Evolutionary conservation across 2,329 filamentous ascomycete species (phyloP), one percentile per base, ranked within the genome.

Genomic region (Colletotrichum falcatum): DNA sequence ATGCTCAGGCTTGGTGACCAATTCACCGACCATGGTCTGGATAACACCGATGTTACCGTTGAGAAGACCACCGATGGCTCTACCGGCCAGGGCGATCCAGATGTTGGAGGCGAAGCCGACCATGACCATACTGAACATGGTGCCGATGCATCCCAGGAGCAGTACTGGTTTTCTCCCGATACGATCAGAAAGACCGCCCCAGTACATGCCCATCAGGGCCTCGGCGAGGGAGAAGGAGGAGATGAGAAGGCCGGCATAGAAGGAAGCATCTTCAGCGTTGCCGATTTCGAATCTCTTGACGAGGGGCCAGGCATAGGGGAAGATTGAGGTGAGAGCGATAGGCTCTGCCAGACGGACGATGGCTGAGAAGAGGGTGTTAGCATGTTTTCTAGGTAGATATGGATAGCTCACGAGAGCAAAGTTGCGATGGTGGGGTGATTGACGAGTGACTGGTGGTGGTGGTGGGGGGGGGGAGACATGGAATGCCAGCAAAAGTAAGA

Each of bases 21-120:
- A 81, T 80, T 98, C 95, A 35, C 92, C 94, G 18, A 97, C 95
- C 93, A 97, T 97, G 23, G 94, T 97, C 80, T 97, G 92, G 74
- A 96, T 94, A 44, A 96, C 93, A 35, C 93, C 94, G 74, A 97
- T 94, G 77, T 97, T 97, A 70, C 95, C 95, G 79, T 97, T 97
- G 65, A 98, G 85, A 16, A 95, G 85, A 28, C 95, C 94, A 51
- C 94, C 95, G 18, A 96, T 78, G 54, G 91, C 88, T 76, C 95
- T 87, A 18, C 94, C 94, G 37, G 89, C 77, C 54, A 98, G 83
- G 20, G 95, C 95, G 68, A 95, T 81, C 91, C 93, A 95, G 74
- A 97, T 93, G 79, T 92, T 97, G 61, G 88, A 85, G 9, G 94
- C 90, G 76, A 97, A 89, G 37, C 95, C 95, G 11, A 97, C 93